phyloP scores from a whole-genome alignment of 2,329 filamentous ascomycete species.

The Claviceps monticola region DNA sequence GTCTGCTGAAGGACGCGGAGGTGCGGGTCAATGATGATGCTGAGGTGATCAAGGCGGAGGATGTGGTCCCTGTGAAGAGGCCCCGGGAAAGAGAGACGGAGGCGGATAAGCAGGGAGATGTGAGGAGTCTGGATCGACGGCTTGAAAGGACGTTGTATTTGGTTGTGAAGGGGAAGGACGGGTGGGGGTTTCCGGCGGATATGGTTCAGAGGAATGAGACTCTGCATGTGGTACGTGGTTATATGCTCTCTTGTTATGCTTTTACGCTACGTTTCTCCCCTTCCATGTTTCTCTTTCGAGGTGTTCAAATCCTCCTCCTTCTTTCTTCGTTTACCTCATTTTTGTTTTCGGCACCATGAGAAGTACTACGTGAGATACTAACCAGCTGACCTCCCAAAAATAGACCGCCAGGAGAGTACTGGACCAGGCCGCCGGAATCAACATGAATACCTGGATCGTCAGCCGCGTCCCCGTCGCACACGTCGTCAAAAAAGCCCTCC shows the following conservation, averaged over 20 bases:
- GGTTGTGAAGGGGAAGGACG: slow-evolving; percentile 59
- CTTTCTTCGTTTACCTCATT: not conserved
- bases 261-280: not conserved
- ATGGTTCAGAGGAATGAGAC: slow-evolving; percentile 57
- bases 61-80: slow-evolving; percentile 54
- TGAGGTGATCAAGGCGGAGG: slow-evolving; percentile 41
- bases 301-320: not conserved
- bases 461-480: slow-evolving; percentile 83
- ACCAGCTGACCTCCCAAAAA: not conserved
- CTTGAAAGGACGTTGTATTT: slow-evolving; percentile 78
- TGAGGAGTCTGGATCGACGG: slow-evolving; percentile 62
- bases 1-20: slow-evolving; percentile 64
- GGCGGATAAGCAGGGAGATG: slow-evolving; percentile 63
- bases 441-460: slow-evolving; percentile 99
- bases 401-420: slow-evolving; percentile 68
- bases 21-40: slow-evolving; percentile 44
- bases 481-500: slow-evolving; percentile 41
- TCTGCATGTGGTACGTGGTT: slow-evolving; percentile 58
- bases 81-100: slow-evolving; percentile 60
- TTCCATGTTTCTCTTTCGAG: not conserved
- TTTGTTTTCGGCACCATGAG: no score
- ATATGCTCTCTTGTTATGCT: not conserved
- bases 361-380: not conserved
- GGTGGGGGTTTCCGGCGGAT: slow-evolving; percentile 75
- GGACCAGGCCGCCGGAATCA: slow-evolving; percentile 62